Evolutionary conservation across 2,329 filamentous ascomycete genomes (phyloP), one percentile per base, ranked within the genome.

Genomic region (Fusarium sp.): DNA sequence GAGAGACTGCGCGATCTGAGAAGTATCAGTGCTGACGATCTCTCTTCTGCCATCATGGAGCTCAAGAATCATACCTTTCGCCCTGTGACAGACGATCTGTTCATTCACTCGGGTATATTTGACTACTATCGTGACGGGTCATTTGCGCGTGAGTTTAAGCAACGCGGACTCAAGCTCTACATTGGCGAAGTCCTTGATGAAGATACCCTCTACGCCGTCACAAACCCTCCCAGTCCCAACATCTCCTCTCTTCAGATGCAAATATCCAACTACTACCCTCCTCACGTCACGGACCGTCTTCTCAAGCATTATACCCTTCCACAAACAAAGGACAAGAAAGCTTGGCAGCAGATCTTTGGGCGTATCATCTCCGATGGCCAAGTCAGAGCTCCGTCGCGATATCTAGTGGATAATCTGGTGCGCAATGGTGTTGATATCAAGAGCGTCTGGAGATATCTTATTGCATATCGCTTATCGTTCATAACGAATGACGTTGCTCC

Each of bases 391-490:
- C 63, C 63, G 1, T 66, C 63, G 2, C 21, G 61, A n/a, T 66
- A 66, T 10, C 33, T 66, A 1, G 61, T 66, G 3, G 61, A 66
- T 8, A 66, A 66, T 3, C 14, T 66, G 35, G 38, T 66, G 4
- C 62, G 35, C 1, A 66, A 66, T 3, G 61, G 61, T 1, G 63
- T 66, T 23, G 51, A 51, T 7, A 51, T 66, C 0, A 51, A 60
- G 3, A 52, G 27, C 21, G 63, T 66, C 2, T 66, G 63, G 63
- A 41, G 63, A 60, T 66, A 66, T 27, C 61, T 66, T 25, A 66
- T 66, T 0, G 61, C 63, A 2, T 66, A 66, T 21, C 52, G 63
- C 0, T 14, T 66, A 1, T 66, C 63, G 0, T 66, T 66, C 10
- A 66, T 66, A 8, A 44, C 52, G 4, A n/a, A 45, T 2, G 27